Evolutionary conservation across 768 basidiomycete genomes (phyloP).

Genomic region (Kwoniella pini): DNA sequence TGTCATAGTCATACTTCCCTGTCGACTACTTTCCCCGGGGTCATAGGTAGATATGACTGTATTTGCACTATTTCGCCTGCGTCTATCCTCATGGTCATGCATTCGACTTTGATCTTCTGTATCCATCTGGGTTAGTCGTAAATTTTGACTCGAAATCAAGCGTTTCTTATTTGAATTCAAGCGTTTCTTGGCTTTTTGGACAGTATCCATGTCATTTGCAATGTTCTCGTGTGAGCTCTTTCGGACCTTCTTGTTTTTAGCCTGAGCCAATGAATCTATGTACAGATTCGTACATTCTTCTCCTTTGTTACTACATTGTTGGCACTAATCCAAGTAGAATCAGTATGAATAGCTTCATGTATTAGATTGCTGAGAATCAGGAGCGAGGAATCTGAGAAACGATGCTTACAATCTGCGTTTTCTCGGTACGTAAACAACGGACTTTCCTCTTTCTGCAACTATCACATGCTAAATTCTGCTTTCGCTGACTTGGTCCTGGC

Average conservation of each 20-base stretch:
- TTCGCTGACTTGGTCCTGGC: conserved; percentile 56
- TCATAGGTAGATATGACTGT: conserved; percentile 3
- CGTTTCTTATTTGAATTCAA: conserved; percentile 10
- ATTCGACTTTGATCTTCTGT: background rate
- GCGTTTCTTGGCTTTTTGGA: background rate
- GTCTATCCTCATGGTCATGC: background rate
- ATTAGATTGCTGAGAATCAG: too few species aligned
- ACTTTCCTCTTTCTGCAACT: conserved; percentile 62
- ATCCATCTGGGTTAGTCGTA: background rate
- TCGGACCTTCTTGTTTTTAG: conserved; percentile 22
- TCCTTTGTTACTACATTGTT: conserved; percentile 30
- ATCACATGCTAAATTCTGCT: conserved; percentile 92
- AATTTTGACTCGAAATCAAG: too few species aligned
- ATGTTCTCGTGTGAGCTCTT: conserved; percentile 15
- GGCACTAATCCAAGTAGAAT: conserved; percentile 22
- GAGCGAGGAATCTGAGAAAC: too few species aligned
- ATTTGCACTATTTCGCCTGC: background rate
- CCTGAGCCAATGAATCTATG: conserved; percentile 34
- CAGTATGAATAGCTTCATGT: too few species aligned
- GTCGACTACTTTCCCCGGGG: conserved; percentile 9
- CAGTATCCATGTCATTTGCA: background rate
- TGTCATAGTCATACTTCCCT: conserved; percentile 1
- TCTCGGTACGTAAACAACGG: conserved; percentile 29
- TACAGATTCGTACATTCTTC: conserved; percentile 37
- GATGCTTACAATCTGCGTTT: conserved; percentile 27